phyloP scores from a whole-genome alignment of 352 stramenopile species.

The Globisporangium emineosum region DNA sequence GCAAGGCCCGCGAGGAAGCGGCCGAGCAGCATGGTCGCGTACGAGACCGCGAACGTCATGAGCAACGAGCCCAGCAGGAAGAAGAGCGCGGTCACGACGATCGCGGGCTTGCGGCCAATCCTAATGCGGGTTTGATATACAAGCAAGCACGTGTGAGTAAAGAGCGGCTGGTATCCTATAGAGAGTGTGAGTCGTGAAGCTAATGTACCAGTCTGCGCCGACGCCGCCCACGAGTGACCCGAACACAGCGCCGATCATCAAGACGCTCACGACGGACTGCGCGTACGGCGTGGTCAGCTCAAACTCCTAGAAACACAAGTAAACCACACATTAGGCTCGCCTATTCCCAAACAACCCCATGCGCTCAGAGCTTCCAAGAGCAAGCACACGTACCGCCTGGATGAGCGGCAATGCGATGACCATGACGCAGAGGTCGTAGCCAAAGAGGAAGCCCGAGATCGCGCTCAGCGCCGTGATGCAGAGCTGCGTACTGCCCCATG shows the following conservation, averaged over 20 bases:
- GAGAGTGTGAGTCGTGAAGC: background rate
- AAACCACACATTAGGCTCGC: no score
- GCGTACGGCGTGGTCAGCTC: slow-evolving; percentile 45
- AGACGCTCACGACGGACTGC: slow-evolving; percentile 56
- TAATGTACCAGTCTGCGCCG: slow-evolving; percentile 41
- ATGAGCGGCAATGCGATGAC: slow-evolving; percentile 67
- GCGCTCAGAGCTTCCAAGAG: background rate
- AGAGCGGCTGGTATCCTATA: background rate
- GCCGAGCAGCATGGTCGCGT: slow-evolving; percentile 49
- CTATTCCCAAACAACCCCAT: no score
- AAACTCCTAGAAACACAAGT: slow-evolving; percentile 30
- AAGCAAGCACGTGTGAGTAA: background rate
- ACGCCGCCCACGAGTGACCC: slow-evolving; percentile 56
- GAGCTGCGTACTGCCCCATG: slow-evolving; percentile 28
- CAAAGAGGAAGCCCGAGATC: slow-evolving; percentile 70
- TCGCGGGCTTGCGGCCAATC: slow-evolving; percentile 59
- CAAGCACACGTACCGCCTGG: slow-evolving; percentile 27
- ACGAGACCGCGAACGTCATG: slow-evolving; percentile 60
- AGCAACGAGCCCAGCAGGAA: slow-evolving; percentile 59
- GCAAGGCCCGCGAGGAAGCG: slow-evolving; percentile 63
- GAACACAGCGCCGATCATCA: slow-evolving; percentile 68
- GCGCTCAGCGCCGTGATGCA: slow-evolving; percentile 61
- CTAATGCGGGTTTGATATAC: slow-evolving; percentile 16
- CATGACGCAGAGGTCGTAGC: slow-evolving; percentile 79
- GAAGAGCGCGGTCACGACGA: slow-evolving; percentile 55